These are phyloP conservation scores for Nakazawaea laoshanensis DNA, from an alignment of 805 yeast species.

Conservation along the genomic window DNA sequence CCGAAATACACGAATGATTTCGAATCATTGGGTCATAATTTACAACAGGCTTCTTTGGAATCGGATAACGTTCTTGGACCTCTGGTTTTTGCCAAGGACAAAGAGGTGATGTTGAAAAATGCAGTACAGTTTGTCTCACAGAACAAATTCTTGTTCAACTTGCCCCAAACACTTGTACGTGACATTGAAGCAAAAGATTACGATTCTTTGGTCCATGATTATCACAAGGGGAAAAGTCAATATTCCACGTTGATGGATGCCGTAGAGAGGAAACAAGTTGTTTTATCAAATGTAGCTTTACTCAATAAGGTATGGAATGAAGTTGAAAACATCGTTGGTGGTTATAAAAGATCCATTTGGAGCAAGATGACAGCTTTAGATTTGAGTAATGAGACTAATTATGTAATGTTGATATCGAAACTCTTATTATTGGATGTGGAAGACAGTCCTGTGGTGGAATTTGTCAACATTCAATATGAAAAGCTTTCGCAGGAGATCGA, in stretches of 20 bases:
- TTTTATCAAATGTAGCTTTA: conserved; percentile 19
- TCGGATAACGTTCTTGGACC: conserved; percentile 53
- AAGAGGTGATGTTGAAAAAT: conserved; percentile 37
- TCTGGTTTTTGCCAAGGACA: conserved; percentile 38
- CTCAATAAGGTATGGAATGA: conserved; percentile 47
- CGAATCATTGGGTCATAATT: conserved; percentile 15
- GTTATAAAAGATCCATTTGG: conserved; percentile 50
- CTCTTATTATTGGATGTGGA: conserved; percentile 54
- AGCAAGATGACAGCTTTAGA: conserved; percentile 25
- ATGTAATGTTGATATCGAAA: conserved; percentile 38
- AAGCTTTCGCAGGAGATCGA: conserved; percentile 28
- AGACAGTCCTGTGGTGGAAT: conserved; percentile 57
- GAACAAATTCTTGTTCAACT: conserved; percentile 44
- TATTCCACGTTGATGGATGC: conserved; percentile 10
- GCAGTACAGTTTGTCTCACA: conserved; percentile 44
- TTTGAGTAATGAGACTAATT: conserved; percentile 15
- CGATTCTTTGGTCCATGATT: conserved; percentile 48
- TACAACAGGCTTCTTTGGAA: conserved; percentile 34
- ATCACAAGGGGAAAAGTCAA: conserved; percentile 34
- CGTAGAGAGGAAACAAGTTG: conserved; percentile 9
- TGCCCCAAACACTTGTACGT: conserved; percentile 40
- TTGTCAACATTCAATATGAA: conserved; percentile 45
- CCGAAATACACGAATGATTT: conserved; percentile 10
- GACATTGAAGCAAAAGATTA: conserved; percentile 44
- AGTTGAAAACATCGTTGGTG: conserved; percentile 43